Evolutionary conservation across 352 stramenopile species (phyloP), one percentile per base, ranked within the genome.

Genomic region (Elongisporangium anandrum): DNA sequence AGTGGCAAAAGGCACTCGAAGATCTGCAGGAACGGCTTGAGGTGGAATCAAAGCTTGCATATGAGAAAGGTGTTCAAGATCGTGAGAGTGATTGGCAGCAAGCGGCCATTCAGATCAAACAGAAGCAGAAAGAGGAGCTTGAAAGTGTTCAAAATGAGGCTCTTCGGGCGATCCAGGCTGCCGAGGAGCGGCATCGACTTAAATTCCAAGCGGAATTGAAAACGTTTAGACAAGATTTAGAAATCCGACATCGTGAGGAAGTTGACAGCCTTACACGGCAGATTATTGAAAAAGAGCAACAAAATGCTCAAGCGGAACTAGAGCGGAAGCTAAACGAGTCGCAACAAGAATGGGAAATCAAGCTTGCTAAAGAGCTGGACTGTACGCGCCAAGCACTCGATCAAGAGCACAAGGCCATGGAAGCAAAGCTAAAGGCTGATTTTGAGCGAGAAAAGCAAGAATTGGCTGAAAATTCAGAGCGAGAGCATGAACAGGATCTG

Each of bases 31-130:
- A 77, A 52, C 71, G 84, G 5, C 56, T 90, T 0, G 76, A 90
- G 17, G 56, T 77, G 5, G 84, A 93, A 21, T 90, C 83, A 49
- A 78, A 78, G 21, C 60, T 73, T 4, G 62, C 69, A 22, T 93
- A 93, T 56, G 74, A 85, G 4, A 73, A 69, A 60, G 84, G 84
- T 0, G n/a, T 82, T 8, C 66, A 80, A 41, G 84, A 93, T 63
- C 81, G 84, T 1, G 84, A 93, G 57, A 75, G 66, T 10, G 81
- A 92, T 48, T 93, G 84, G 84, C 84, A 92, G 55, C 74, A 86
- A 49, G 84, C 84, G 3, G 84, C 84, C 2, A 17, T 67, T 4
- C 71, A 87, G 53, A 92, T 93, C 61, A 93, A 93, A 54, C 72
- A 75, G 16, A 78, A 80, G 34, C 84, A 93, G 39, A 82, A 85